phyloP scores from a whole-genome alignment of 116 monocot species.

The Trichopus zeylanicus region DNA sequence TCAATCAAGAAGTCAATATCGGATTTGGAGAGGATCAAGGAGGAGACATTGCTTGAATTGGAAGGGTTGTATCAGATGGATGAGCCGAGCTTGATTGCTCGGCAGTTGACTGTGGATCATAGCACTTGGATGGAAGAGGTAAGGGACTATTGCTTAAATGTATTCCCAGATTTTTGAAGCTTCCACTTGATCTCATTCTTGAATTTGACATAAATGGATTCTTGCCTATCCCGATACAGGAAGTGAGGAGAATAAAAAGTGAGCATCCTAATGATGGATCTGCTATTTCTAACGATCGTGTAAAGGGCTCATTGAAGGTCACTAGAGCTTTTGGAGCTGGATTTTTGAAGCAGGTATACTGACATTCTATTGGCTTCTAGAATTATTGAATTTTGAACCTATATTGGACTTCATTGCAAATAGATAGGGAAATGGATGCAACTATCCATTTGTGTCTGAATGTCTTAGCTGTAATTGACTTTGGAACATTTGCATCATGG shows the following conservation, averaged over 20 bases:
- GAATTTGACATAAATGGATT: neutral
- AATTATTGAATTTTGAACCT: no score
- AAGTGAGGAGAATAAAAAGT: conserved; percentile 32
- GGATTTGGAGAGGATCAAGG: conserved; percentile 20
- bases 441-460: no score
- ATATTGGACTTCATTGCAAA: neutral
- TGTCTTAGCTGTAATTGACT: no score
- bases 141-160: neutral
- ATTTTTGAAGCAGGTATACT: conserved; percentile 41
- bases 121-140: conserved; percentile 76
- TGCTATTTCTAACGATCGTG: conserved; percentile 38
- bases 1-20: conserved; percentile 8
- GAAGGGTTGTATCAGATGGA: conserved; percentile 13
- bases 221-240: conserved; percentile 21
- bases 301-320: conserved; percentile 60
- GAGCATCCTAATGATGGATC: conserved; percentile 46
- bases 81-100: conserved; percentile 31
- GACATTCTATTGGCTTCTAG: no score
- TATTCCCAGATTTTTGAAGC: neutral
- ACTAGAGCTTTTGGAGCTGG: conserved; percentile 68
- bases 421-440: no score
- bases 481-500: no score
- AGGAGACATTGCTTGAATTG: conserved; percentile 20
- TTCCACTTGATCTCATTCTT: neutral
- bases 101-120: conserved; percentile 81